Base-by-base conservation (phyloP, 2,329 filamentous ascomycete genomes). In the Chrysoporthe austroafricana region DNA sequence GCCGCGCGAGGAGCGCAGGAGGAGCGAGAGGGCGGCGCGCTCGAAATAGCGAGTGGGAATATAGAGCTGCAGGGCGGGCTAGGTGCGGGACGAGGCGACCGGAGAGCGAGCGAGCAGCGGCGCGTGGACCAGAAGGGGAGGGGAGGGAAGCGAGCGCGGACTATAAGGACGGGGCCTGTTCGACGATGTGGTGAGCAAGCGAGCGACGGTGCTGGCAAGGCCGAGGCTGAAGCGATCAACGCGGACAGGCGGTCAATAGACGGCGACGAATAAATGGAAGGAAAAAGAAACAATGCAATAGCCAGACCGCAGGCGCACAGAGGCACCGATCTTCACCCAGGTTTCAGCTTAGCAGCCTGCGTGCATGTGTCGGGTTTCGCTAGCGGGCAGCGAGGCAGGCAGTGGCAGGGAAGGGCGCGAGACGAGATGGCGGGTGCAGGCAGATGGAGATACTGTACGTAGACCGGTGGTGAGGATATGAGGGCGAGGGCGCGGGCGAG, bases 211-310 rank as follows among this genome's bases (percentile, higher is more conserved):
- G 21, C 21, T 16, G 50, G 26, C 42, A 61, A 43, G 58, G n/a
- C 34, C 42, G 48, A 32, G n/a, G 62, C 39, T 26, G 36, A 32
- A 61, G 58, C 58, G 62, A 54, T 63, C 62, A 21, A 63, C 62
- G 36, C 48, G 48, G 48, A 26, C 62, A 63, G 34, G 58, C 58
- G 42, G 58, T 34, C 58, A 61, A 46, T 61, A 61, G 21, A n/a
- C 42, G 58, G n/a, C 21, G 18, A 36, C 11, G 7, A 39, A 39
- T 39, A 48, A 44, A 21, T 18, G 9, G 8, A 48, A 34, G 3
- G 14, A 14, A 34, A 34, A 46, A 34, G 16, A 18, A 36, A 34
- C 16, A 4, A 48, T 18, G 26, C 36, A 54, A 43, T 36, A 63
- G 16, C 14, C 8, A 13, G 32, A n/a, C 13, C 1, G n/a, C 16